phyloP scores from a whole-genome alignment of 192 early-diverging fungal genomes.

The Linnemannia hyalina region DNA sequence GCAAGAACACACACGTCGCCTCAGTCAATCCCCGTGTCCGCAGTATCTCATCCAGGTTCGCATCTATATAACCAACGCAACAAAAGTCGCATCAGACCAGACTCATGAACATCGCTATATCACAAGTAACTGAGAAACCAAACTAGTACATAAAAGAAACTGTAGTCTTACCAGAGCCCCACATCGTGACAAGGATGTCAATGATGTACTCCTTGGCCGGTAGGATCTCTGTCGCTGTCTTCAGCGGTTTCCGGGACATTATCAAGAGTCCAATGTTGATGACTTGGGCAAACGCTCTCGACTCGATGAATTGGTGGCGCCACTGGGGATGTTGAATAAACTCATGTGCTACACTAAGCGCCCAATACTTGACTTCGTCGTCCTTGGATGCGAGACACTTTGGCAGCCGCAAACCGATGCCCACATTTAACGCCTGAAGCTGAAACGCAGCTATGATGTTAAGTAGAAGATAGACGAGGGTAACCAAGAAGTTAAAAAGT shows the following conservation, averaged over 20 bases:
- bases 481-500: neutral
- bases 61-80: neutral
- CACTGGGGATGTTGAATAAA: constrained; percentile 46
- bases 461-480: neutral
- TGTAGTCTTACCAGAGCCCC: constrained; percentile 43
- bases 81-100: neutral
- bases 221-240: constrained; percentile 23
- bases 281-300: constrained; percentile 40
- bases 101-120: neutral
- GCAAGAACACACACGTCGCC: constrained; percentile 37
- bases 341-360: constrained; percentile 64
- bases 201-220: constrained; percentile 35
- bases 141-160: neutral
- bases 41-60: constrained; percentile 13
- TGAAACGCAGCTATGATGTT: constrained; percentile 62
- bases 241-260: constrained; percentile 36
- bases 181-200: constrained; percentile 45
- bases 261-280: constrained; percentile 38
- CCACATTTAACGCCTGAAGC: constrained; percentile 70
- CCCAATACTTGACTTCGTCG: constrained; percentile 83
- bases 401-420: constrained; percentile 72
- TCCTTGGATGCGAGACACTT: constrained; percentile 73
- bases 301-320: constrained; percentile 46
- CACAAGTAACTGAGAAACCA: neutral
- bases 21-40: constrained; percentile 19